Evolutionary conservation across 2,329 filamentous ascomycete genomes (phyloP).

Genomic region (Fusarium fracticaudum): DNA sequence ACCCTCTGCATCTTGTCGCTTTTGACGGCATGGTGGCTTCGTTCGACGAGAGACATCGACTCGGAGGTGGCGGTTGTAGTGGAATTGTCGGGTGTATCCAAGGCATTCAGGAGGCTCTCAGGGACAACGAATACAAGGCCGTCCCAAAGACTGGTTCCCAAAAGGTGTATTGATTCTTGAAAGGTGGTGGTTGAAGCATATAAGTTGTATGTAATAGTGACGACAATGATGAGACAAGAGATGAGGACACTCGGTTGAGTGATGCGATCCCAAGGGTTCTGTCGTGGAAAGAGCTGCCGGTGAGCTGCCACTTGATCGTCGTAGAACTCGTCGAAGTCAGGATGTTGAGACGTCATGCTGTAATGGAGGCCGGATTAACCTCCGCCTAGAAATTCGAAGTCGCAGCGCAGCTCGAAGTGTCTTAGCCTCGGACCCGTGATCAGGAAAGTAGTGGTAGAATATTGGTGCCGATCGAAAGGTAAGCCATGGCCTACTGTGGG

Average conservation of each 20-base stretch:
- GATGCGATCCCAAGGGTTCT: slow-evolving; percentile 45
- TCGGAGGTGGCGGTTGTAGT: slow-evolving; percentile 54
- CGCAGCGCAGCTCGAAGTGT: slow-evolving; percentile 27
- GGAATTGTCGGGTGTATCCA: slow-evolving; percentile 65
- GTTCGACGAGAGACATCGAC: slow-evolving; percentile 50
- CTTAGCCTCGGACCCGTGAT: slow-evolving; percentile 40
- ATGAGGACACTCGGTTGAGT: slow-evolving; percentile 50
- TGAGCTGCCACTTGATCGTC: slow-evolving; percentile 48
- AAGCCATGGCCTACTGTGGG: slow-evolving; percentile 39
- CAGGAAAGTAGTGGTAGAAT: slow-evolving; percentile 36
- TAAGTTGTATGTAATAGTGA: slow-evolving; percentile 48
- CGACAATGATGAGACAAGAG: slow-evolving; percentile 46
- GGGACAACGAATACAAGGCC: slow-evolving; percentile 66
- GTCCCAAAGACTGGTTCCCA: slow-evolving; percentile 67
- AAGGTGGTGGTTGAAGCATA: slow-evolving; percentile 48
- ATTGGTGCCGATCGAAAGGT: slow-evolving; percentile 36
- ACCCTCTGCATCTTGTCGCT: slow-evolving; percentile 72
- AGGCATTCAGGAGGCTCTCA: slow-evolving; percentile 62
- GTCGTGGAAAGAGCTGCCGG: slow-evolving; percentile 44
- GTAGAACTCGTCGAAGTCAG: slow-evolving; percentile 48
- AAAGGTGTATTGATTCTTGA: slow-evolving; percentile 39
- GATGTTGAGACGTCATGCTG: slow-evolving; percentile 49
- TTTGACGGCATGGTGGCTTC: slow-evolving; percentile 65
- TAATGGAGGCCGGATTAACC: slow-evolving; percentile 9
- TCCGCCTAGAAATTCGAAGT: slow-evolving; percentile 15